These are phyloP conservation scores for Trichoderma koningiopsis DNA, from an alignment of 2,329 filamentous ascomycete species.

Conservation along the genomic window DNA sequence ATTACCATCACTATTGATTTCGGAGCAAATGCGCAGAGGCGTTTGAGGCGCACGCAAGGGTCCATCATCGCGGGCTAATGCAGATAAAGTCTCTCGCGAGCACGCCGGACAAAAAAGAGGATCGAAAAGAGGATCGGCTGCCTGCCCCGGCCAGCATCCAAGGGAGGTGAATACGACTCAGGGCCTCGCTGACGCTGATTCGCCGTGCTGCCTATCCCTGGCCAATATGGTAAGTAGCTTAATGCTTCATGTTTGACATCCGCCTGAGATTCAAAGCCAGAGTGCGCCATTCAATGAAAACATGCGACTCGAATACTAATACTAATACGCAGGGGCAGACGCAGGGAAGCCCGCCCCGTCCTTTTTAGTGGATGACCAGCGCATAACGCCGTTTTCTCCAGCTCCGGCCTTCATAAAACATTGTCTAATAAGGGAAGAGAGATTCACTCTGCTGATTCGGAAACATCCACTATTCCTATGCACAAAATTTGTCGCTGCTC, in stretches of 20 bases:
- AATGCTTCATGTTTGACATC: constrained; percentile 19
- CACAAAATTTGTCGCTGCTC: neutral
- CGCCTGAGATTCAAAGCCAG: neutral
- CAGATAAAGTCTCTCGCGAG: constrained; percentile 1
- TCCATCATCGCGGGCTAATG: constrained; percentile 10
- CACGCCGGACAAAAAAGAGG: neutral
- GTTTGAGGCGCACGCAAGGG: neutral
- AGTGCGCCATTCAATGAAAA: neutral
- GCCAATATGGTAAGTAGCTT: neutral
- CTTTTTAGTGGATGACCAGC: neutral
- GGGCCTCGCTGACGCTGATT: neutral
- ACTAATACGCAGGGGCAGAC: constrained; percentile 1
- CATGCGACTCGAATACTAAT: neutral
- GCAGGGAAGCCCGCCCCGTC: constrained; percentile 3
- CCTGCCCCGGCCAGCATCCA: neutral
- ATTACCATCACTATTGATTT: neutral
- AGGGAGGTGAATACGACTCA: neutral
- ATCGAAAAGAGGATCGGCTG: constrained; percentile 11
- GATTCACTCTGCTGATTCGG: neutral
- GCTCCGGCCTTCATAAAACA: constrained; percentile 8
- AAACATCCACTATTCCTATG: neutral
- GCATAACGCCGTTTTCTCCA: constrained; percentile 1
- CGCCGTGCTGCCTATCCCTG: constrained; percentile 3
- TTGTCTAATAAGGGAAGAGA: constrained; percentile 7
- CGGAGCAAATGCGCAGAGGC: neutral